Percentiles rank a stretch among this genome's conserved stretches.
Conservation (phyloP, 2,329 filamentous ascomycete genomes). For the Talaromyces sp. region DNA sequence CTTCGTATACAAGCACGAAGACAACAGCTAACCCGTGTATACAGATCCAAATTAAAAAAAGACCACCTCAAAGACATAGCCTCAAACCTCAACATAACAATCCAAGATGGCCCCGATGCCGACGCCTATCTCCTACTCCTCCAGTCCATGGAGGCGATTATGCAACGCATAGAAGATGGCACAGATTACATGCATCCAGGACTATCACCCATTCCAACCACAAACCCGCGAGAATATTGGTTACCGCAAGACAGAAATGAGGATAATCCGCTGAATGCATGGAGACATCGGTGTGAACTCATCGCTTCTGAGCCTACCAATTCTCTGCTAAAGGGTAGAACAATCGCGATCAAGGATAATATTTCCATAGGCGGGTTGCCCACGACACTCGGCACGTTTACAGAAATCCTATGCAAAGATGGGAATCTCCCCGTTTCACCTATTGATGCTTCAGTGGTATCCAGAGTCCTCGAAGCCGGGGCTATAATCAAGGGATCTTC, state of each 20-base stretch:
- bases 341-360: constrained; percentile 40
- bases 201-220: constrained; percentile 27
- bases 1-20: not conserved
- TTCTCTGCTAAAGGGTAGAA: constrained; percentile 30
- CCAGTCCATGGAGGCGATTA: constrained; percentile 28
- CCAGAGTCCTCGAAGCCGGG: constrained; percentile 36
- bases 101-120: constrained; percentile 5
- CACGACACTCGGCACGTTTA: constrained; percentile 36
- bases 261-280: constrained; percentile 46
- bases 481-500: constrained; percentile 37
- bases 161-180: constrained; percentile 29
- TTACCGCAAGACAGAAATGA: constrained; percentile 23
- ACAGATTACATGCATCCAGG: constrained; percentile 40
- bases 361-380: constrained; percentile 38
- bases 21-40: not conserved
- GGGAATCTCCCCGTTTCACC: constrained; percentile 31
- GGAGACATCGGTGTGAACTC: constrained; percentile 41
- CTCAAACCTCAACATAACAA: constrained; percentile 2
- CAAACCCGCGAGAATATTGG: constrained; percentile 24
- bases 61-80: not conserved
- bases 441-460: constrained; percentile 39
- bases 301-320: constrained; percentile 27
- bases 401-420: constrained; percentile 31
- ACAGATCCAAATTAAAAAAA: constrained; percentile 12
- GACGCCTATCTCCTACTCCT: constrained; percentile 29